Evolutionary conservation across 306 rosid genomes (phyloP), one percentile per base, ranked within the genome.

Genomic region (Prunus mongolica): DNA sequence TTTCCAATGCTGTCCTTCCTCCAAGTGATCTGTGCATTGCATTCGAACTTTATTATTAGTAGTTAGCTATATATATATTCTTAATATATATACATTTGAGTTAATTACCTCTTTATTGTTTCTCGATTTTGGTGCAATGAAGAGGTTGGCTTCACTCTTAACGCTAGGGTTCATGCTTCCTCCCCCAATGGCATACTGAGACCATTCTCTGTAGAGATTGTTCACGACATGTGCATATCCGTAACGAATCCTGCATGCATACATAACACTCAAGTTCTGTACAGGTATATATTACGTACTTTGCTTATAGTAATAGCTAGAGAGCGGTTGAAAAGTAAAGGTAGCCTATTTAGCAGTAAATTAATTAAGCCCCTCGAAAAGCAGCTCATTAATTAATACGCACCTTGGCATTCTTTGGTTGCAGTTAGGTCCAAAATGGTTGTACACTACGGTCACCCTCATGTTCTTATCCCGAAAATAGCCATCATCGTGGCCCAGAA

Each of bases 81-180:
- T 32, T 32, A 13, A 8, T 41, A 18, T 19, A 58, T 20, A 8
- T 22, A 16, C 5, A 15, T 47, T 38, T 30, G 10, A 5, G 79
- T 50, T 4, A 18, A 15, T 54, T 83, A 67, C 88, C 79, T 85
- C 83, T 32, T 81, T 75, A 41, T 76, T 83, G 8, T 80, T 79
- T 32, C 6, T 20, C 65, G 77, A 66, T 75, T 74, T 78, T 41
- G 85, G 71, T 5, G 86, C 83, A 8, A 85, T 76, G 76, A 81
- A 85, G 41, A 85, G 85, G 73, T 85, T 81, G 77, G 85, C 79
- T 62, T 81, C 77, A 56, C 88, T 85, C 83, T 75, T 81, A n/a
- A 85, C 77, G 6, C 88, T 85, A 3, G 86, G 88, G 24, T 70
- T 81, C 88, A 84, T 84, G 72, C 88, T 84, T 20, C 88, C 88